A percentile compares a stretch with the other conserved stretches of the same genome.
These are phyloP conservation scores for Passalora sequoiae DNA, from an alignment of 2,329 filamentous ascomycete genomes.

Conservation along the genomic window DNA sequence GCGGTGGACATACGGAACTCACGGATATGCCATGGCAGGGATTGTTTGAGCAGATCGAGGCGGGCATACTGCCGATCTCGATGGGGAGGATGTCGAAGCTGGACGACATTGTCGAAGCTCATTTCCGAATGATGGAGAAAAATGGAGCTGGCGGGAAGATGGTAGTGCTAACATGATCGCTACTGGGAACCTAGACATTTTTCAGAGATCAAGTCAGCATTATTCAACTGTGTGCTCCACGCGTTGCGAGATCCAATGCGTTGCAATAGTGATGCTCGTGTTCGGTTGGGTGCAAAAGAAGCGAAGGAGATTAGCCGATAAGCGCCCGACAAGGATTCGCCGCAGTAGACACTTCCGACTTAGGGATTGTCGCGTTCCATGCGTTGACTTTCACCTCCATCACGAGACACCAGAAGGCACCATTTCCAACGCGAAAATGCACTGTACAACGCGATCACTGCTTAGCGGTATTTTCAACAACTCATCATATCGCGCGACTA, in stretches of 20 bases:
- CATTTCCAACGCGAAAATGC: slow-evolving; percentile 12
- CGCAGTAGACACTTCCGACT: no score
- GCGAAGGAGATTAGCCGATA: no score
- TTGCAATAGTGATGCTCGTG: no score
- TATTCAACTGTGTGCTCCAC: no score
- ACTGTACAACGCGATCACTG: slow-evolving; percentile 22
- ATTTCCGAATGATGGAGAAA: slow-evolving; percentile 43
- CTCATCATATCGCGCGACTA: slow-evolving; percentile 8
- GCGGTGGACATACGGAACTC: slow-evolving; percentile 38
- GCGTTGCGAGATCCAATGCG: no score
- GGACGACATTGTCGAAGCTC: slow-evolving; percentile 45
- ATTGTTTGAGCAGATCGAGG: slow-evolving; percentile 36
- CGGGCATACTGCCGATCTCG: slow-evolving; percentile 38
- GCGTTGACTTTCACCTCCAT: neutral
- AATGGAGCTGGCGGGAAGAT: slow-evolving; percentile 44
- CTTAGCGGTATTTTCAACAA: slow-evolving; percentile 17
- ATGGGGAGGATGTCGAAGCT: slow-evolving; percentile 42
- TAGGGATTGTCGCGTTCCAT: no score
- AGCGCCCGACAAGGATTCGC: no score
- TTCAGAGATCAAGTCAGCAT: no score
- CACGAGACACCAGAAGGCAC: neutral
- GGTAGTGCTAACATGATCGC: no score
- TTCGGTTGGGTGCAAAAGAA: no score
- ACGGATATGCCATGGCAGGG: slow-evolving; percentile 40
- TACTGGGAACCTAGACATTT: no score